A percentile compares a stretch with the other conserved stretches of the same genome.
Conservation (phyloP, 768 basidiomycete genomes). For the Leccinum subtestaceum region DNA sequence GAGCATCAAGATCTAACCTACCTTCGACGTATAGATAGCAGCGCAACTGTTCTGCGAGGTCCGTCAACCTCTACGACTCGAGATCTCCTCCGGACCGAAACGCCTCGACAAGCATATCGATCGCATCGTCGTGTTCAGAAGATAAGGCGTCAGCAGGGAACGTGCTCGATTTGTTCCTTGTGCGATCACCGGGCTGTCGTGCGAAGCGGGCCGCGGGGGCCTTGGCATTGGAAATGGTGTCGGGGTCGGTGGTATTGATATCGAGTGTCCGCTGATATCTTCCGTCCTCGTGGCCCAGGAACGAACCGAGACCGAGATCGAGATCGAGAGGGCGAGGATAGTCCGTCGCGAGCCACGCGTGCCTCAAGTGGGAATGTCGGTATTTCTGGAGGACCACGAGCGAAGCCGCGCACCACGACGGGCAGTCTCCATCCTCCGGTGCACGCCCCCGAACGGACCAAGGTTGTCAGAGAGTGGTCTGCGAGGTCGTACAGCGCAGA, state of each 20-base stretch:
- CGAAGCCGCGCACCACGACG: constrained; percentile 46
- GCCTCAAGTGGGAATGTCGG: constrained; percentile 25
- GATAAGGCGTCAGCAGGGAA: constrained; percentile 38
- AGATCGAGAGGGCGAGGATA: constrained; percentile 34
- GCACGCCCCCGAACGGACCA: constrained; percentile 46
- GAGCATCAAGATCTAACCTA: constrained; percentile 20
- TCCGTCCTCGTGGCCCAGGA: neutral
- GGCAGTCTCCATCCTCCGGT: constrained; percentile 60
- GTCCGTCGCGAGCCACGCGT: constrained; percentile 59
- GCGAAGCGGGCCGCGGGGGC: neutral
- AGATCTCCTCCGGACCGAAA: constrained; percentile 44
- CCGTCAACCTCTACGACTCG: constrained; percentile 41
- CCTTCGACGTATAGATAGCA: constrained; percentile 25
- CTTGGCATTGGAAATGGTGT: neutral
- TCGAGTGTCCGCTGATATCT: neutral
- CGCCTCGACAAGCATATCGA: constrained; percentile 41
- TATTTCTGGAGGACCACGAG: constrained; percentile 33
- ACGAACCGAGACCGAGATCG: neutral
- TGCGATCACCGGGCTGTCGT: neutral
- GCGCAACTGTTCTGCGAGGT: constrained; percentile 37
- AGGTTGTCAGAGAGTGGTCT: constrained; percentile 32
- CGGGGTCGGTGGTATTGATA: neutral
- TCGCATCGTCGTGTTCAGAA: constrained; percentile 43
- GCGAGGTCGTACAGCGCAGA: constrained; percentile 42
- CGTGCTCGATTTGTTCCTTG: constrained; percentile 41